Evolutionary conservation across 441 rosid genomes (phyloP).

Genomic region (Cnidoscolus chayamansa): DNA sequence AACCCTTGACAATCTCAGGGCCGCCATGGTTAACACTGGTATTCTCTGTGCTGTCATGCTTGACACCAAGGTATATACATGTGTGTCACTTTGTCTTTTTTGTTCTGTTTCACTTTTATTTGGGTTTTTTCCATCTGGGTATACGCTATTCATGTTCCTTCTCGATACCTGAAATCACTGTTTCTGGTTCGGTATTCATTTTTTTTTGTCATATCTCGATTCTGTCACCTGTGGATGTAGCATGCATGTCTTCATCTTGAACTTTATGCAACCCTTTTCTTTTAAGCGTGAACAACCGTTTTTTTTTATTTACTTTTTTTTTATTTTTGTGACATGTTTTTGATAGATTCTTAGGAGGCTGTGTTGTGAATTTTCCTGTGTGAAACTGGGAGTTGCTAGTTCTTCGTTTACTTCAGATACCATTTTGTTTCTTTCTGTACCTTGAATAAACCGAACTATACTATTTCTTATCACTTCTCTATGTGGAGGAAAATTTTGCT

Average conservation of each 20-base stretch:
- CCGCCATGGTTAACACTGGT: slow-evolving; percentile 76
- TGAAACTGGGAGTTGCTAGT: too few species aligned
- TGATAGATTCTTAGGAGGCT: neutral
- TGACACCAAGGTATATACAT: slow-evolving; percentile 66
- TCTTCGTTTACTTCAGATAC: neutral
- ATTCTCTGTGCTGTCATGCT: slow-evolving; percentile 94
- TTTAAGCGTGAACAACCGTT: neutral
- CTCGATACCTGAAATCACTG: neutral
- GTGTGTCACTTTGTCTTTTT: neutral
- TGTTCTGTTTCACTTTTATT: neutral
- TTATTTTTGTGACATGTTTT: neutral
- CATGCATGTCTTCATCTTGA: neutral
- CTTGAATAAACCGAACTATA: too few species aligned
- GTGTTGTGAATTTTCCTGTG: neutral
- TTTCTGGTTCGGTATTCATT: neutral
- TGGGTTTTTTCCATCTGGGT: neutral
- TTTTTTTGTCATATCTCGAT: neutral
- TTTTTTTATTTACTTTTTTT: neutral
- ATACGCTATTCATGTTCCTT: neutral
- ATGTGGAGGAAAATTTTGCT: neutral
- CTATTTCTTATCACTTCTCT: neutral
- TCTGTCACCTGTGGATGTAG: neutral
- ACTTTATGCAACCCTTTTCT: neutral
- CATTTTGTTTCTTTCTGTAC: neutral
- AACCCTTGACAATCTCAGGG: slow-evolving; percentile 78